Base-by-base conservation (phyloP, 768 basidiomycete species). In the Gymnopilus dilepis region DNA sequence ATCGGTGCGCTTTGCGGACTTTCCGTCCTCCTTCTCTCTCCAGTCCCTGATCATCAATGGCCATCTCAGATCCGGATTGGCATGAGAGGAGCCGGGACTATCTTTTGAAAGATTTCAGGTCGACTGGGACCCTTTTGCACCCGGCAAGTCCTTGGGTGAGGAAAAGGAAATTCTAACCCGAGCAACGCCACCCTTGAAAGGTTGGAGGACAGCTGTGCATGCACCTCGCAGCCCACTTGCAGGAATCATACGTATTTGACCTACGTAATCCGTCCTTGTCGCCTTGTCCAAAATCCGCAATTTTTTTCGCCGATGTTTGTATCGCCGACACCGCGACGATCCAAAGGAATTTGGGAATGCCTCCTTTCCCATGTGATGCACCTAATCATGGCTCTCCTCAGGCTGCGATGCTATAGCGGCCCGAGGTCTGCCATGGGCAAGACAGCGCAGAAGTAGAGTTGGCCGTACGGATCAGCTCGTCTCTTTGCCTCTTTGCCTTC, bases 251-350 rank as follows among this genome's bases (percentile, higher is more conserved):
- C 34, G 34, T 37, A 37, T 9, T 37, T 11, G 34, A 13, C 22
- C 43, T 26, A 47, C 43, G 24, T 47, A 47, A 47, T 26, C 43
- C 43, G 43, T 47, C 22, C 43, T 47, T 47, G 12, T 47, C 43
- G 43, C 43, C 43, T 15, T 47, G 43, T 47, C 43, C 43, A 47
- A 26, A 37, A 47, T 4, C 13, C 43, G 24, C 43, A 47, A 47
- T 47, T 47, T 47, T 26, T 47, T 47, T 47, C 43, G 43, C 43
- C 43, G 43, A 47, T 47, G 22, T 47, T 47, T 47, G 17, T 50
- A 50, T 50, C 47, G 47, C 47, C 47, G 47, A 50, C 28, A 37
- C 47, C 28, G 28, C 47, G 47, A 50, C 28, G 47, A 31, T 50
- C 28, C 47, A 47, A 42, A 42, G 41, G 8, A 42, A n/a, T n/a